These are phyloP conservation scores for Clavariopsis aquatica DNA, from an alignment of 495 filamentous ascomycete species.

Conservation along the genomic window DNA sequence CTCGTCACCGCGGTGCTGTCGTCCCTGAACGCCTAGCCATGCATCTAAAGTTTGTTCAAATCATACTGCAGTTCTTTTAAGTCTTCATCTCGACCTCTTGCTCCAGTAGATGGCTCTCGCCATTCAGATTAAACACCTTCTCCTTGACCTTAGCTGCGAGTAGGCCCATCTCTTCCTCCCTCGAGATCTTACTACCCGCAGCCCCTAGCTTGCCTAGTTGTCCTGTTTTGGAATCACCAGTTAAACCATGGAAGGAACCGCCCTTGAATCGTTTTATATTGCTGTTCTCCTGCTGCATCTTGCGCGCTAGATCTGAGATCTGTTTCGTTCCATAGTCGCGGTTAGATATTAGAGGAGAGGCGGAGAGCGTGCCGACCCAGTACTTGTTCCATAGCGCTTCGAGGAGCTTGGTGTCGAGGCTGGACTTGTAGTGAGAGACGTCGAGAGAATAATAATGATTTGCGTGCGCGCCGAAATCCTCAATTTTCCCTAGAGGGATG, in stretches of 20 bases:
- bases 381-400: conserved; percentile 98
- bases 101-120: not conserved
- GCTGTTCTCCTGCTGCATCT: conserved; percentile 65
- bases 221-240: conserved; percentile 48
- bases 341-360: conserved; percentile 88
- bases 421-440: conserved; percentile 89
- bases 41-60: conserved; percentile 3
- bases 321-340: conserved; percentile 91
- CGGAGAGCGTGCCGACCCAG: conserved; percentile 98
- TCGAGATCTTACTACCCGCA: conserved; percentile 77
- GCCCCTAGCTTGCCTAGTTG: conserved; percentile 78
- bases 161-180: conserved; percentile 83
- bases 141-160: conserved; percentile 82
- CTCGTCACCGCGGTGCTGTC: not conserved
- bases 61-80: not conserved
- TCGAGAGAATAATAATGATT: conserved; percentile 88
- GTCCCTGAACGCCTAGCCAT: conserved; percentile 33
- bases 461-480: conserved; percentile 93
- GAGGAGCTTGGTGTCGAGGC: conserved; percentile 80
- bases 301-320: conserved; percentile 81
- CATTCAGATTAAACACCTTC: conserved; percentile 64
- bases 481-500: conserved; percentile 86
- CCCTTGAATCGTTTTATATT: conserved; percentile 39
- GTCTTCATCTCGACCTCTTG: conserved; percentile 32
- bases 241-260: not conserved